phyloP scores from a whole-genome alignment of 768 basidiomycete genomes.

The Tulasnella sp. region DNA sequence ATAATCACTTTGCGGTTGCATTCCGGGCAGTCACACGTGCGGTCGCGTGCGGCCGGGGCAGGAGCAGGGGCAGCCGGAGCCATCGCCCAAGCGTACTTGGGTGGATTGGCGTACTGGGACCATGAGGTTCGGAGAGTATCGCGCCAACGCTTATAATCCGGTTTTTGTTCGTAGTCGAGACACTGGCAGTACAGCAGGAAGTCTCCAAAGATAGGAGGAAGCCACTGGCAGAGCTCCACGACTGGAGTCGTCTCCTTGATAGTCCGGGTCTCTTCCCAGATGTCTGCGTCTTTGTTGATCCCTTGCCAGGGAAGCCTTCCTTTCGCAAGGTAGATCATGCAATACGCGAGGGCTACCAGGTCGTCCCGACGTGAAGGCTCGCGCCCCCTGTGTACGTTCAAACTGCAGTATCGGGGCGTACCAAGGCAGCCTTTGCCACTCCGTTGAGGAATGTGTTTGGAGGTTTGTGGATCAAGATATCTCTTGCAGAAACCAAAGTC shows the following conservation, averaged over 20 bases:
- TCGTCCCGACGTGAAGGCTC: conserved; percentile 25
- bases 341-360: conserved; percentile 19
- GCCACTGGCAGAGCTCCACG: conserved; percentile 3
- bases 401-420: conserved; percentile 17
- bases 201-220: conserved; percentile 5
- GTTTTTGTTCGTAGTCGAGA: conserved; percentile 6
- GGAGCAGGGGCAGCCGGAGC: background rate
- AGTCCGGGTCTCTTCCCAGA: conserved; percentile 17
- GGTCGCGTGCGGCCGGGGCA: background rate
- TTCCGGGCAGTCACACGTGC: background rate
- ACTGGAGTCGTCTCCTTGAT: conserved; percentile 15
- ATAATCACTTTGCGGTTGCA: background rate
- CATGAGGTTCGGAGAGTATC: background rate
- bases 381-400: conserved; percentile 19
- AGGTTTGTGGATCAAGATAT: conserved; percentile 12
- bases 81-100: background rate
- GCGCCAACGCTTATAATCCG: conserved; percentile 19
- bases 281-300: background rate
- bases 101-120: background rate
- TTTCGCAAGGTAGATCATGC: conserved; percentile 21
- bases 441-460: conserved; percentile 16
- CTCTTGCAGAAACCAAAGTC: conserved; percentile 24
- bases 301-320: conserved; percentile 27
- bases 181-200: conserved; percentile 15
- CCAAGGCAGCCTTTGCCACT: conserved; percentile 20